Evolutionary conservation across 345 rosid genomes (phyloP), one percentile per base, ranked within the genome.

Genomic region (Hibiscus tridactylites): DNA sequence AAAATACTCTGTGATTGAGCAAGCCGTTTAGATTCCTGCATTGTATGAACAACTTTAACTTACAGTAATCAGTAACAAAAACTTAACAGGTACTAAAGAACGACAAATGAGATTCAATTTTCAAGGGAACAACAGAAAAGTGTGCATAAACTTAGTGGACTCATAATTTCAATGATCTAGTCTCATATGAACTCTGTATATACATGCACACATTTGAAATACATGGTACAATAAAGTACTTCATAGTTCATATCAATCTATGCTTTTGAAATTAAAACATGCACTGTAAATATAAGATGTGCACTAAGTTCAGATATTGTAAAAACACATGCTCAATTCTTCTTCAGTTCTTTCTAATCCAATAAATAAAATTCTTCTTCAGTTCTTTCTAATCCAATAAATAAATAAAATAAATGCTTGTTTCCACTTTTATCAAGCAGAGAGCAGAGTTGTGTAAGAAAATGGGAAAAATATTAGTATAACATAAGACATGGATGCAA

Each of bases 11-110:
- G 97, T 6, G 89, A 80, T 65, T 90, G 96, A 5, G 93, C 90
- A 79, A 82, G 80, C 68, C 92, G 84, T 76, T 89, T 94, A 9
- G 84, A 71, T 80, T 92, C 98, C 98, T 94, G 89, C 68, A 85
- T 71, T 16, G 11, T 7, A 76, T 0, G 29, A 77, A 19, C 12
- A 65, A n/a, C 59, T 33, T 37, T 59, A 47, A 47, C 52, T 47
- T 47, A 37, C 17, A 2, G 17, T 7, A 47, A 26, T 63, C 24
- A 63, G 53, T 53, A 35, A 12, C 13, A 47, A 13, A 47, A 47
- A 47, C 52, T 47, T 12, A 12, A 65, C 31, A 39, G 2, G 65
- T 21, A 15, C 6, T 39, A 50, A 6, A 70, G 24, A 26, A 13
- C 1, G 53, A 44, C 16, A 59, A 35, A 10, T 26, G 3, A 28